These are phyloP conservation scores for Saccharomycopsis hybrid DNA, from an alignment of 1,139 yeast species.

Conservation along the genomic window DNA sequence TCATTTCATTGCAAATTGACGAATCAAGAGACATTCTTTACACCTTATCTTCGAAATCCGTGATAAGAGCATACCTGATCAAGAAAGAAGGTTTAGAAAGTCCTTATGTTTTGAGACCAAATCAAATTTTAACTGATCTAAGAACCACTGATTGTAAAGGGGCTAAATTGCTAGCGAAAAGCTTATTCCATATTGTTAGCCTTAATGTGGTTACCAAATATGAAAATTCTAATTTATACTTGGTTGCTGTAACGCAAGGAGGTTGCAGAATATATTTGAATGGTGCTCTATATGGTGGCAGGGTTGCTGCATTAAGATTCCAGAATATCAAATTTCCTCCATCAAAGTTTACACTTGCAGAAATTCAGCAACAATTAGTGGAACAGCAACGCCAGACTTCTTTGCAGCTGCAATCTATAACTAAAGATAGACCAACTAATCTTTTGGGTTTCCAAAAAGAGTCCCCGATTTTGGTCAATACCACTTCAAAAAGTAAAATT, in stretches of 20 bases:
- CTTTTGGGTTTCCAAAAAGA: conserved; percentile 34
- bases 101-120: conserved; percentile 31
- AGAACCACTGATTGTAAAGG: conserved; percentile 45
- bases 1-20: conserved; percentile 66
- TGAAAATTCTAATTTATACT: conserved; percentile 66
- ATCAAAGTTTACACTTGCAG: conserved; percentile 52
- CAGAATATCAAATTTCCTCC: conserved; percentile 70
- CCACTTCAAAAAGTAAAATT: conserved; percentile 42
- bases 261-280: conserved; percentile 78
- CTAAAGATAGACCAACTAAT: conserved; percentile 5
- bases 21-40: conserved; percentile 71
- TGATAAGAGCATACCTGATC: conserved; percentile 66
- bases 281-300: conserved; percentile 35
- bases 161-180: conserved; percentile 34
- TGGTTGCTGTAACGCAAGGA: conserved; percentile 78
- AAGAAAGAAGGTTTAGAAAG: conserved; percentile 33
- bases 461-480: conserved; percentile 35
- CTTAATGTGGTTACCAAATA: conserved; percentile 54
- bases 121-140: conserved; percentile 44
- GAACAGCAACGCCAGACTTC: conserved; percentile 32
- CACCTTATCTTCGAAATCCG: conserved; percentile 75
- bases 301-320: conserved; percentile 39
- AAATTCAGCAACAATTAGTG: conserved; percentile 37
- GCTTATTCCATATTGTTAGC: conserved; percentile 44
- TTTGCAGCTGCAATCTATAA: neutral